Evolutionary conservation across 2,329 filamentous ascomycete genomes (phyloP), one percentile per base, ranked within the genome.

Genomic region (Diaporthe sp.): DNA sequence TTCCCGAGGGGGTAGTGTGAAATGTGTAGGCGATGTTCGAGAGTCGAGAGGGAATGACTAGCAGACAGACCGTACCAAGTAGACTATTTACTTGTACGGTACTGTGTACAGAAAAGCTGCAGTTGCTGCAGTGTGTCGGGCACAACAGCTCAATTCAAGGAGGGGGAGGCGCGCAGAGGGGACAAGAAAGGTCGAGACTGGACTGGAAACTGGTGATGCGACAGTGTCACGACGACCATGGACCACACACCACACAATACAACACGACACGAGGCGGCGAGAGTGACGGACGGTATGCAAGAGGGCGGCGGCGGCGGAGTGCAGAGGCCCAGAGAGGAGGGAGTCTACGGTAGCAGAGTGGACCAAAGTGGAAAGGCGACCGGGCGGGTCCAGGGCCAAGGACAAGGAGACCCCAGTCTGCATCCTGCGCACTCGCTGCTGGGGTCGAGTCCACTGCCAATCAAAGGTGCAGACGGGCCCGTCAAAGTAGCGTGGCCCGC

Each of bases 391-490:
- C 63, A 68, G 32, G 32, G 47, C 32, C 9, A 3, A 12, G 59
- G 47, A 39, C 63, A 68, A 13, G 63, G 63, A 68, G 32, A 22
- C 5, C 47, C 63, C 63, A 30, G 63, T 13, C 32, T 68, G 63
- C 44, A 53, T 53, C 47, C 47, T 68, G 47, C 63, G 19, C 19
- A n/a, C 47, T 30, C n/a, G 32, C 63, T 53, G 63, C 63, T 39
- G 63, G 63, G 63, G 63, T 53, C 63, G 47, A 68, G 63, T 53
- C 63, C 63, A 68, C 63, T 68, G 63, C 63, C 63, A 68, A 68
- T 68, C 63, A 68, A 39, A 68, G 32, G 44, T 53, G 32, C 63
- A 68, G 63, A 2, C 30, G 44, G 63, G 30, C 27, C 63, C 39
- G 63, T 51, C 44, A 51, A n/a, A 39, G n/a, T 27, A 39, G 63